Conservation (phyloP, 78 protist genomes). For the Polysphondylium violaceum region DNA sequence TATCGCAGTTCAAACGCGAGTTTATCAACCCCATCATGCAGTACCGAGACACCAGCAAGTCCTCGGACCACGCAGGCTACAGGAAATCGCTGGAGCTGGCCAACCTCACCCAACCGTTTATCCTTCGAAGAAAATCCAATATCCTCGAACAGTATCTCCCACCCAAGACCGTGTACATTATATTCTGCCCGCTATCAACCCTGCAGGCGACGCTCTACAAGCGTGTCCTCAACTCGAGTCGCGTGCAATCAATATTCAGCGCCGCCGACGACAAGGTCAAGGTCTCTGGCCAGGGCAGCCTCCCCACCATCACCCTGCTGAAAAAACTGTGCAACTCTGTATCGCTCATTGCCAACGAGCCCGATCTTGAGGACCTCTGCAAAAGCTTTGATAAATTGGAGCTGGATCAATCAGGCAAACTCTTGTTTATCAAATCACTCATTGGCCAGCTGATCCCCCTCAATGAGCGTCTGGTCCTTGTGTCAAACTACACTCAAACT, state of each 20-base stretch:
- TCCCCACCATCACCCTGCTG: constrained; percentile 68
- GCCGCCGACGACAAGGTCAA: not conserved
- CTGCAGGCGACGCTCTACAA: constrained; percentile 71
- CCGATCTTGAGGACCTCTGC: not conserved
- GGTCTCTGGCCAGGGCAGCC: not conserved
- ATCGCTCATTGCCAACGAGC: not conserved
- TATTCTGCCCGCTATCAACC: constrained; percentile 68
- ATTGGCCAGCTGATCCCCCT: not conserved
- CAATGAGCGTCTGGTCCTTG: constrained; percentile 85
- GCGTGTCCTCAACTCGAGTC: not conserved
- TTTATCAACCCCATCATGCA: constrained; percentile 57
- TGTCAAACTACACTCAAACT: constrained; percentile 93
- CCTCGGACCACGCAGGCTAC: not conserved
- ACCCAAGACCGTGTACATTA: constrained; percentile 77
- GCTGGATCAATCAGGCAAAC: constrained; percentile 34
- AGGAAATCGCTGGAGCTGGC: constrained; percentile 52
- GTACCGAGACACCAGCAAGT: not conserved
- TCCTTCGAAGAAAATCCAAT: constrained; percentile 84
- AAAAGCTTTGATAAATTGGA: not conserved
- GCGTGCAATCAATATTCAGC: not conserved
- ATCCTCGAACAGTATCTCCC: constrained; percentile 87
- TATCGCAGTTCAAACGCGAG: not conserved
- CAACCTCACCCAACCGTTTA: constrained; percentile 36
- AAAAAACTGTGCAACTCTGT: constrained; percentile 84
- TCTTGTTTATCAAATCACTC: constrained; percentile 8